Conservation (phyloP, 768 basidiomycete species). For the Dentipellis sp. region DNA sequence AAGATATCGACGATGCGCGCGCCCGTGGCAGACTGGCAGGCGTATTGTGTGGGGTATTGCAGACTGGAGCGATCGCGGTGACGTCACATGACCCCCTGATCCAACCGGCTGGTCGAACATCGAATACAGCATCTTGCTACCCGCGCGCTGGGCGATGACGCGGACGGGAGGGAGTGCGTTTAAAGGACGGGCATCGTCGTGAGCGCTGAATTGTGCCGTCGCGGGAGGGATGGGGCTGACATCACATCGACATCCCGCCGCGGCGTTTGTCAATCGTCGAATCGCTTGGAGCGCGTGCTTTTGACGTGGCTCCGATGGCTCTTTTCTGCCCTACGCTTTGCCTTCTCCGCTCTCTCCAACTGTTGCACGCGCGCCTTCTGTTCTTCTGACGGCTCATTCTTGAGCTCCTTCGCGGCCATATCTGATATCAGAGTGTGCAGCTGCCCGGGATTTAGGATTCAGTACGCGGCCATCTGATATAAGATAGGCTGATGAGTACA, state of each 20-base stretch:
- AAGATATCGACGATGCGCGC: not conserved
- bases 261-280: slow-evolving; percentile 14
- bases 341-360: slow-evolving; percentile 37
- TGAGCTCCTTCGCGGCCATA: slow-evolving; percentile 36
- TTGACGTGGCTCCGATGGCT: slow-evolving; percentile 44
- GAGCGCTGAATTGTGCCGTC: no score
- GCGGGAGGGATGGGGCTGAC: no score
- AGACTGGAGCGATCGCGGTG: not conserved
- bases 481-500: slow-evolving; percentile 1
- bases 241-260: no score
- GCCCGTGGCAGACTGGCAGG: not conserved
- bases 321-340: slow-evolving; percentile 40
- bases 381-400: slow-evolving; percentile 44
- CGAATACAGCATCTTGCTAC: no score
- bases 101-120: not conserved
- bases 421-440: slow-evolving; percentile 42
- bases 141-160: no score
- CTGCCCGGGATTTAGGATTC: slow-evolving; percentile 23
- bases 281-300: slow-evolving; percentile 17
- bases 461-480: slow-evolving; percentile 15
- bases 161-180: no score
- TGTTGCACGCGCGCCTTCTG: slow-evolving; percentile 46
- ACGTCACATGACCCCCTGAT: not conserved
- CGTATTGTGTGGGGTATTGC: not conserved
- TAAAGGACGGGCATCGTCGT: no score